Base-by-base conservation (phyloP, 208 protist species). In the Crithidia thermophila region DNA sequence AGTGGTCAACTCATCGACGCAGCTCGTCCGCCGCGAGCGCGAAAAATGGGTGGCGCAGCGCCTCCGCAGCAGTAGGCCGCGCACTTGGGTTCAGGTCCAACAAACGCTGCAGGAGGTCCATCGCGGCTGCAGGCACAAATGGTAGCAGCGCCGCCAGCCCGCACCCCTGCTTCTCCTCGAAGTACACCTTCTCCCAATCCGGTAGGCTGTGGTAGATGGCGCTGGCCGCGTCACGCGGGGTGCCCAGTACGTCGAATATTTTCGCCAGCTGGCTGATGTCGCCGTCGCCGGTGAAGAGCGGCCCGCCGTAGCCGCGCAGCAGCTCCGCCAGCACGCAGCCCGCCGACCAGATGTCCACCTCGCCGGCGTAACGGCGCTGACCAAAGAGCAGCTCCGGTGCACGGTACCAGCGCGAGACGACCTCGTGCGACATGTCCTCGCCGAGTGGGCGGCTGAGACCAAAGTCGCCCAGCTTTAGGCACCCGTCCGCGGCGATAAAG, bases 321-420 rank as follows among this genome's bases (percentile, higher is more conserved):
- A 99, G 75, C 77, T 99, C 98, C 2, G 95, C 98, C 36, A 99
- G 83, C 40, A 99, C 98, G 78, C 97, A 99, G 6, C 97, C 98
- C 5, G 78, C 77, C 0, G 94, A 94, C 97, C 95, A 99, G 7
- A 99, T 80, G 72, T 98, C 97, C 30, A 99, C 98, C 28, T 94
- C 76, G 10, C 84, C 81, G 11, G 84, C 95, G 77, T 99, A 99
- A 16, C 65, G 67, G 14, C 84, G 78, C 34, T 93, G 81, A 50
- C 99, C 98, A 37, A 93, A 79, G 25, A 99, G 92, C n/a, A 99
- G 87, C 79, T 99, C 98, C 2, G 99, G 99, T 0, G 99, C 89
- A 31, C 99, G 90, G 75, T 99, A 99, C 98, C 98, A 99, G 0
- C 99, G 85, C 16, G 98, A 99, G 40, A 94, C 95, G 0, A 99